Evolutionary conservation across 345 rosid genomes (phyloP), one percentile per base, ranked within the genome.

Genomic region (Brassica carinata): DNA sequence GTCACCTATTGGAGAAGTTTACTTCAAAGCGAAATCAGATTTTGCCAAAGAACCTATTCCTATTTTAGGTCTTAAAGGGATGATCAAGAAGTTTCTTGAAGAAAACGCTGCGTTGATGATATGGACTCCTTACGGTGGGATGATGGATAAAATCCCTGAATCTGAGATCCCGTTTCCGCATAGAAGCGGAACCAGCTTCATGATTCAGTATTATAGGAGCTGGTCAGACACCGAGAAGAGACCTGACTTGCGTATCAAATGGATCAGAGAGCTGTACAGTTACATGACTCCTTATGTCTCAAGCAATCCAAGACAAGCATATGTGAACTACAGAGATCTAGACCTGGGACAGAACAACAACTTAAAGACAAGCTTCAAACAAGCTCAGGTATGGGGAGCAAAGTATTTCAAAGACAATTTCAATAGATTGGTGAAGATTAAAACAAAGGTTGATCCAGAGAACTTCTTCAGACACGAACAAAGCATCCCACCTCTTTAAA

Each of bases 51-150:
- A 65, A 65, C 26, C 69, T 15, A 65, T 65, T 65, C 69, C 45
- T 7, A 13, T 15, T 33, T 33, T 15, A 33, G 69, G 69, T 8
- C 69, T 65, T 6, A 33, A 33, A 33, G 69, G 69, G 26, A 65
- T 65, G 45, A n/a, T 65, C 45, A 65, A 65, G 69, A 65, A 33
- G 26, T 0, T 65, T 8, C 45, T 65, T 33, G 45, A 65, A 33
- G 69, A 65, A 65, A 45, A 65, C 5, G 40, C 68, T 1, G 68
- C 29, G 14, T 0, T 19, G 8, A 23, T 59, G 14, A 3, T 86
- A 45, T 89, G 87, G 90, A 88, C 79, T 27, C 94, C 96, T 86
- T 89, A 82, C 61, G 93, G 98, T 0, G 96, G 94, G 33, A 83
- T 72, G 88, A 89, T 87, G 92, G 67, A 71, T 8, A 78, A 78